These are phyloP conservation scores for Oidiodendron maius DNA, from an alignment of 495 filamentous ascomycete genomes.

Conservation along the genomic window DNA sequence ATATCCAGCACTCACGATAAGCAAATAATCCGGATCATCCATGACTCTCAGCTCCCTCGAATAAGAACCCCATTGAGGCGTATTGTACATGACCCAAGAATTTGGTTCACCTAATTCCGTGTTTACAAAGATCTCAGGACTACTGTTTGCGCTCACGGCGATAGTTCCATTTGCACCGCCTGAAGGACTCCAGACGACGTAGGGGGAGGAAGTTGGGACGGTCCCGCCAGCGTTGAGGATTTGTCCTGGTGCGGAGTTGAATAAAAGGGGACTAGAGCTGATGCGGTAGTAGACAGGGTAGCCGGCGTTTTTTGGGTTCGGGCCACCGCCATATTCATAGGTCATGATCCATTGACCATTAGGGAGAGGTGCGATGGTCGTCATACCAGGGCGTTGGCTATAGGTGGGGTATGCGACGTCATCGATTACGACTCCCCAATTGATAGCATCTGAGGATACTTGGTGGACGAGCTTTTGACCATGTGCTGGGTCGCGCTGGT, in stretches of 20 bases:
- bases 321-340: too few relatives aligned
- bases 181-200: constrained; percentile 46
- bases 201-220: constrained; percentile 44
- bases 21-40: too few relatives aligned
- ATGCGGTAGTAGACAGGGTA: constrained; percentile 52
- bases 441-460: constrained; percentile 43
- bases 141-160: constrained; percentile 46
- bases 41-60: constrained; percentile 44
- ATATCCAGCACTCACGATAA: too few relatives aligned
- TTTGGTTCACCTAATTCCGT: constrained; percentile 42
- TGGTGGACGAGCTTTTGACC: constrained; percentile 64
- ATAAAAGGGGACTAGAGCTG: constrained; percentile 44
- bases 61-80: constrained; percentile 42
- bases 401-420: constrained; percentile 54
- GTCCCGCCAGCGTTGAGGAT: constrained; percentile 28
- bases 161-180: constrained; percentile 53
- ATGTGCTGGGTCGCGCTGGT: constrained; percentile 56
- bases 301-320: too few relatives aligned
- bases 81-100: constrained; percentile 47
- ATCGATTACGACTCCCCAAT: constrained; percentile 50
- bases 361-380: constrained; percentile 27
- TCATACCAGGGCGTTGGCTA: constrained; percentile 59
- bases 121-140: constrained; percentile 51
- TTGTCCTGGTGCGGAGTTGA: constrained; percentile 35
- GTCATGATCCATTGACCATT: too few relatives aligned